These are phyloP conservation scores for Thamnidium elegans DNA, from an alignment of 192 early-diverging fungal genomes.

Conservation along the genomic window DNA sequence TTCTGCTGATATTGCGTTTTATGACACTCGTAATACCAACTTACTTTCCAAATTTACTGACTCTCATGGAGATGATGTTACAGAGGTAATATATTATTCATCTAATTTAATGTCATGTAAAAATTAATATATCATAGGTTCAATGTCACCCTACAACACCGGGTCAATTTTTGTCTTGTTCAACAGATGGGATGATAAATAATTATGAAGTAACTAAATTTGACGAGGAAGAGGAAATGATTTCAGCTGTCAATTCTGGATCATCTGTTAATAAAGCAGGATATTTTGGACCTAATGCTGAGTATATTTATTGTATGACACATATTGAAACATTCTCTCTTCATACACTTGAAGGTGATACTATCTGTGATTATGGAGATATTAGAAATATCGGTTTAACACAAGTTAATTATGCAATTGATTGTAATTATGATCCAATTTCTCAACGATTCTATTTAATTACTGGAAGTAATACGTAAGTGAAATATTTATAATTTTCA, in stretches of 20 bases:
- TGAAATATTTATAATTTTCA: constrained; percentile 11
- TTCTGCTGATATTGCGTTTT: constrained; percentile 54
- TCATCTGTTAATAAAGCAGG: constrained; percentile 82
- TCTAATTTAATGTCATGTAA: not conserved
- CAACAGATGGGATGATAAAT: constrained; percentile 77
- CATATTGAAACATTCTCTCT: constrained; percentile 91
- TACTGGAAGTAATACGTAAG: constrained; percentile 71
- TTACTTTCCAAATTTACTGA: constrained; percentile 50
- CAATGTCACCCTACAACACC: constrained; percentile 59
- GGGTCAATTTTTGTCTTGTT: constrained; percentile 61
- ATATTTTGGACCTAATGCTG: constrained; percentile 87
- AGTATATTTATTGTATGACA: constrained; percentile 85
- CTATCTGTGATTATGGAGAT: constrained; percentile 78
- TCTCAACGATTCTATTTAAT: constrained; percentile 74
- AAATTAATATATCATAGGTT: constrained; percentile 29
- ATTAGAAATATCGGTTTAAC: constrained; percentile 56
- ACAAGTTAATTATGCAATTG: constrained; percentile 78
- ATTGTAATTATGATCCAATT: constrained; percentile 69
- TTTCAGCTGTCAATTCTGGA: constrained; percentile 78
- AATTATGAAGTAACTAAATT: constrained; percentile 66
- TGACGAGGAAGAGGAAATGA: constrained; percentile 87
- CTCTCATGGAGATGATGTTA: constrained; percentile 77
- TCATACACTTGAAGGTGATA: constrained; percentile 62
- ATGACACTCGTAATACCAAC: constrained; percentile 32
- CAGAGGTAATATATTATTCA: constrained; percentile 39